Conservation (phyloP, 2,329 filamentous ascomycete genomes). For the Chalaropsis ovoidea region DNA sequence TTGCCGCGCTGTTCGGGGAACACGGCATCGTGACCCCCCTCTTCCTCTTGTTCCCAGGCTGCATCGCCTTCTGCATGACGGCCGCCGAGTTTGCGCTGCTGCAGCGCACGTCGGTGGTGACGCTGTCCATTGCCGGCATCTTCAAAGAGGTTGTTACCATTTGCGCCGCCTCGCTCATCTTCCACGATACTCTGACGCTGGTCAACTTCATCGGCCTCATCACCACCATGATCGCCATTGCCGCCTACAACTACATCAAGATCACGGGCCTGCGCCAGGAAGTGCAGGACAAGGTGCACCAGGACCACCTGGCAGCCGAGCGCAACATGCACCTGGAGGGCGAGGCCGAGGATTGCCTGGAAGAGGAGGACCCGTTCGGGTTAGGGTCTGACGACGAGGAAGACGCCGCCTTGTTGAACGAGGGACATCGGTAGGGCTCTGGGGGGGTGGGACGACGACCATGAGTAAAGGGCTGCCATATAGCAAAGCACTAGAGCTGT, state of each 20-base stretch:
- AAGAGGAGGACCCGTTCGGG: slow-evolving; percentile 75
- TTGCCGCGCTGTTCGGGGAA: slow-evolving; percentile 51
- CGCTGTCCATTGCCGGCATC: slow-evolving; percentile 89
- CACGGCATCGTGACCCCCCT: slow-evolving; percentile 61
- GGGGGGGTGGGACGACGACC: too few relatives aligned
- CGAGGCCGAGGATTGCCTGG: slow-evolving; percentile 38
- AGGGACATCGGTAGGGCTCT: background rate
- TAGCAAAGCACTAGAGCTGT: background rate
- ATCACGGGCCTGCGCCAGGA: slow-evolving; percentile 78
- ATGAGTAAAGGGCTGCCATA: background rate
- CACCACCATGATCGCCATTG: slow-evolving; percentile 82
- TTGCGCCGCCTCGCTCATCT: slow-evolving; percentile 73
- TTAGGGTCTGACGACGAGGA: slow-evolving; percentile 48
- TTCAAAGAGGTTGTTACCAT: slow-evolving; percentile 99
- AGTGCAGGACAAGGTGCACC: slow-evolving; percentile 47
- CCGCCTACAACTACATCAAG: slow-evolving; percentile 89
- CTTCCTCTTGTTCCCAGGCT: slow-evolving; percentile 79
- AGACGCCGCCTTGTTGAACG: slow-evolving; percentile 20
- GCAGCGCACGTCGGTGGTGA: slow-evolving; percentile 90
- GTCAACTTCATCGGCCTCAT: slow-evolving; percentile 80
- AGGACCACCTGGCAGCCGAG: slow-evolving; percentile 43
- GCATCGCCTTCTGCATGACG: slow-evolving; percentile 93
- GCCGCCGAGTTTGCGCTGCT: slow-evolving; percentile 90
- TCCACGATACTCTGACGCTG: slow-evolving; percentile 74
- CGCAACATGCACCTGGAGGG: slow-evolving; percentile 91